Conservation (phyloP, 768 basidiomycete species). For the Lanmaoa rubissima region DNA sequence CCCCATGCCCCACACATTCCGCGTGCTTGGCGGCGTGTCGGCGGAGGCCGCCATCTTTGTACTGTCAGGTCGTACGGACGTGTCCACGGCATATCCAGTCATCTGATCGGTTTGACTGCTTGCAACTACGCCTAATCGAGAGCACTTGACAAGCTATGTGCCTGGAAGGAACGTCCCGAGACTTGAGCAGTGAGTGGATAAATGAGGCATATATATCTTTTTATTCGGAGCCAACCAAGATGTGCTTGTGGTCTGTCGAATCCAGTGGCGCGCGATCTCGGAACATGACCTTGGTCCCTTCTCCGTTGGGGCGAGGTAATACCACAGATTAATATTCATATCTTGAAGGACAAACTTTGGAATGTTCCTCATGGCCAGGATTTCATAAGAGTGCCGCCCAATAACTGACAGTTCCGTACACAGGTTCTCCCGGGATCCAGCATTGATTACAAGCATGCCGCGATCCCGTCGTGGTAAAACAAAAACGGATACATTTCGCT, state of each 20-base stretch:
- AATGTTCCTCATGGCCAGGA: conserved; percentile 10
- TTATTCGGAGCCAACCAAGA: background rate
- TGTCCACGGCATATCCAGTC: conserved; percentile 12
- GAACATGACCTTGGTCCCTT: conserved; percentile 8
- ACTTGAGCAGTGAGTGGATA: background rate
- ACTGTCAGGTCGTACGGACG: conserved; percentile 10
- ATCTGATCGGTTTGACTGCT: conserved; percentile 4
- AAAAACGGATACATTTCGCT: conserved; percentile 1
- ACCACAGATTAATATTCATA: background rate
- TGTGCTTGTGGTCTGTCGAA: background rate
- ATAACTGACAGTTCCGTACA: conserved; percentile 8
- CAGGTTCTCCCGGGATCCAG: conserved; percentile 6
- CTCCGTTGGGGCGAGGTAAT: background rate
- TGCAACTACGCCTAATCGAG: conserved; percentile 5
- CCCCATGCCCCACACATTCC: conserved; percentile 27
- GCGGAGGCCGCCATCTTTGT: conserved; percentile 27
- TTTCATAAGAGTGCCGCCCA: conserved; percentile 4
- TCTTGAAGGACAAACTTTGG: background rate
- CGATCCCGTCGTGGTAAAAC: conserved; percentile 13
- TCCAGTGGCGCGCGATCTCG: conserved; percentile 1
- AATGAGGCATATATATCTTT: background rate
- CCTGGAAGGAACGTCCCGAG: conserved; percentile 6
- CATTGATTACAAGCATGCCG: background rate
- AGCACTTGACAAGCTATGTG: conserved; percentile 16
- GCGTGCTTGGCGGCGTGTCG: conserved; percentile 17